A percentile compares a stretch with the other conserved stretches of the same genome.
Conservation (phyloP, 164 flowering plant species). For the Vitis rotundifolia region DNA sequence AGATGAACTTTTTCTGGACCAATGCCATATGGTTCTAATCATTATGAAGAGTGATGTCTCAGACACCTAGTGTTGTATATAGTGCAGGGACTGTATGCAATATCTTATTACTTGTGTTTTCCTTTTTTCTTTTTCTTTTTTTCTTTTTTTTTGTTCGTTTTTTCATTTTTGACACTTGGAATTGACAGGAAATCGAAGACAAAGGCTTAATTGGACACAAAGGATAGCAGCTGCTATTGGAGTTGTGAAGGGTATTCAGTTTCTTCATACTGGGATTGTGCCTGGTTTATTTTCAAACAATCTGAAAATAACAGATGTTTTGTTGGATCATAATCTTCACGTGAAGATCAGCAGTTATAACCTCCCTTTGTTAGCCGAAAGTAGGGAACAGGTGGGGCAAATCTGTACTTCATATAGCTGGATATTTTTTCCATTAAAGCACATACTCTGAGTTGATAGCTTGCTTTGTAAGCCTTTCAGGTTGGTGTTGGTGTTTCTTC, state of each 20-base stretch:
- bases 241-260: conserved; percentile 42
- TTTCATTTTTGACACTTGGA: neutral
- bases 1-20: too few relatives aligned
- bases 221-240: conserved; percentile 40
- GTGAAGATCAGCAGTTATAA: conserved; percentile 37
- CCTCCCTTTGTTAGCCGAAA: conserved; percentile 32
- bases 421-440: neutral
- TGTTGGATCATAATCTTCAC: conserved; percentile 34
- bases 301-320: conserved; percentile 37
- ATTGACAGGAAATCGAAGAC: conserved; percentile 18
- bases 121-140: neutral
- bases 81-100: too few relatives aligned
- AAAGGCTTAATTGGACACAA: conserved; percentile 34
- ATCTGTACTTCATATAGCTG: neutral
- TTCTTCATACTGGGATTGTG: conserved; percentile 42
- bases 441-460: neutral
- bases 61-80: too few relatives aligned
- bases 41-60: too few relatives aligned
- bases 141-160: neutral
- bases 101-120: neutral
- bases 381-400: conserved; percentile 15
- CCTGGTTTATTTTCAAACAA: conserved; percentile 40
- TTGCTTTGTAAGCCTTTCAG: conserved; percentile 18
- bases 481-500: conserved; percentile 8
- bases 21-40: too few relatives aligned